Conservation (phyloP, 768 basidiomycete species). For the Erythrobasidium yunnanense region DNA sequence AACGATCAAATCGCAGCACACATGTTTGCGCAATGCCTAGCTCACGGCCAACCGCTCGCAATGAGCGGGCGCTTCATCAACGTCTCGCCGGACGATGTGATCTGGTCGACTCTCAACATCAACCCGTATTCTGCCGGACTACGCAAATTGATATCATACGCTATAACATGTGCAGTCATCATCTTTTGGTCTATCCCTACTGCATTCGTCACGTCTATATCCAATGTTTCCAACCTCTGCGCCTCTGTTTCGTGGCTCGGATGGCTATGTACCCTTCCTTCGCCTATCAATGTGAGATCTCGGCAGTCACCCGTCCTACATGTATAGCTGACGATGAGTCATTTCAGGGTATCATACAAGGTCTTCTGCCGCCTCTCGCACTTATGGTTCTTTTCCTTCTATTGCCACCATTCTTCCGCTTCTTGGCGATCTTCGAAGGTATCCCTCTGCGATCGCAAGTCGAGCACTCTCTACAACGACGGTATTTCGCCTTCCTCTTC, state of each 20-base stretch:
- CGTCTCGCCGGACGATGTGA: conserved; percentile 74
- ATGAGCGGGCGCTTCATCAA: conserved; percentile 55
- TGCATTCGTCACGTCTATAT: conserved; percentile 44
- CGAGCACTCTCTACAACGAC: conserved; percentile 80
- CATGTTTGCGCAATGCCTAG: conserved; percentile 42
- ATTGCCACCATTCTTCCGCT: conserved; percentile 54
- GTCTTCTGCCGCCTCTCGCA: conserved; percentile 74
- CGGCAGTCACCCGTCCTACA: too few species aligned
- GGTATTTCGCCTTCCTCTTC: conserved; percentile 76
- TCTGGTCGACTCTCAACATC: conserved; percentile 79
- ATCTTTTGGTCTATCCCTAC: conserved; percentile 57
- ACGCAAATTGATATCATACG: conserved; percentile 63
- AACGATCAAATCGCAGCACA: conserved; percentile 87
- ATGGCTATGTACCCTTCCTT: conserved; percentile 69
- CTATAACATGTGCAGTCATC: conserved; percentile 45
- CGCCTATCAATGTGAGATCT: conserved; percentile 20
- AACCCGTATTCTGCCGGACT: conserved; percentile 77
- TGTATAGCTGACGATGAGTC: too few species aligned
- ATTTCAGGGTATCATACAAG: conserved; percentile 72
- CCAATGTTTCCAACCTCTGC: conserved; percentile 67
- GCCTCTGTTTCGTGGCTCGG: conserved; percentile 56
- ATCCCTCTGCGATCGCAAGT: conserved; percentile 71
- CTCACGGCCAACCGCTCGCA: neutral
- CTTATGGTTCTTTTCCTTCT: conserved; percentile 87
- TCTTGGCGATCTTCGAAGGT: conserved; percentile 75